A percentile compares a stretch with the other conserved stretches of the same genome.
phyloP scores from a whole-genome alignment of 805 yeast genomes.

The Zygoascus ofunaensis region DNA sequence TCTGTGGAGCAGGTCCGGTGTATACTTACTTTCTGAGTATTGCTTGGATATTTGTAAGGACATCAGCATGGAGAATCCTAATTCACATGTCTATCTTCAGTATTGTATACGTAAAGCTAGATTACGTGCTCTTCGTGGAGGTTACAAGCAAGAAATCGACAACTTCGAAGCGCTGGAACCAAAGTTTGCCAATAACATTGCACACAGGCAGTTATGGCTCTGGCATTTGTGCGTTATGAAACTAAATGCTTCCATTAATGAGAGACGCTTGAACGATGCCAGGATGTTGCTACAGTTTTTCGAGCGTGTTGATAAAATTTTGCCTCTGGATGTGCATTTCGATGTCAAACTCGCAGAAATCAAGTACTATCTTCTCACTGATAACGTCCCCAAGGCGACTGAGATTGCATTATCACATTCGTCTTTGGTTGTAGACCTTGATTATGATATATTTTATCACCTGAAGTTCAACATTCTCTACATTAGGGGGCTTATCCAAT shows the following conservation, averaged over 20 bases:
- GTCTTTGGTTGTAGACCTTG: conserved; percentile 36
- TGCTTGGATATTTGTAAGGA: conserved; percentile 10
- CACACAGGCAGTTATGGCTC: conserved; percentile 12
- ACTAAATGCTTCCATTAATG: conserved; percentile 7
- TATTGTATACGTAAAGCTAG: conserved; percentile 5
- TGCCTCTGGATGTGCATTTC: conserved; percentile 4
- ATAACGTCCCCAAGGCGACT: conserved; percentile 9
- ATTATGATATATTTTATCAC: conserved; percentile 44
- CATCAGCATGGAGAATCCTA: not conserved
- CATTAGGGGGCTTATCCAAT: conserved; percentile 34
- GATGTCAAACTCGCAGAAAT: conserved; percentile 17
- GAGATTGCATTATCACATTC: conserved; percentile 36
- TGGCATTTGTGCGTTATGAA: conserved; percentile 11
- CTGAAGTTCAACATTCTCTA: conserved; percentile 41
- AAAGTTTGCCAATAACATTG: conserved; percentile 4
- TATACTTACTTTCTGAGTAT: conserved; percentile 8
- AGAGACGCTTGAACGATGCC: conserved; percentile 7
- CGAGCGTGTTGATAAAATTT: not conserved
- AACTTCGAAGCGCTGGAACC: conserved; percentile 5
- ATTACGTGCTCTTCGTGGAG: conserved; percentile 7
- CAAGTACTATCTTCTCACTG: conserved; percentile 18
- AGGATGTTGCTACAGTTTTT: conserved; percentile 8
- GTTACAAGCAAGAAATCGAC: conserved; percentile 1
- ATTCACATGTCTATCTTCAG: conserved; percentile 5
- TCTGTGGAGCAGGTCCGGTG: conserved; percentile 18